Conservation (phyloP, 202 grass and related monocot genomes). For the Setaria italica region DNA sequence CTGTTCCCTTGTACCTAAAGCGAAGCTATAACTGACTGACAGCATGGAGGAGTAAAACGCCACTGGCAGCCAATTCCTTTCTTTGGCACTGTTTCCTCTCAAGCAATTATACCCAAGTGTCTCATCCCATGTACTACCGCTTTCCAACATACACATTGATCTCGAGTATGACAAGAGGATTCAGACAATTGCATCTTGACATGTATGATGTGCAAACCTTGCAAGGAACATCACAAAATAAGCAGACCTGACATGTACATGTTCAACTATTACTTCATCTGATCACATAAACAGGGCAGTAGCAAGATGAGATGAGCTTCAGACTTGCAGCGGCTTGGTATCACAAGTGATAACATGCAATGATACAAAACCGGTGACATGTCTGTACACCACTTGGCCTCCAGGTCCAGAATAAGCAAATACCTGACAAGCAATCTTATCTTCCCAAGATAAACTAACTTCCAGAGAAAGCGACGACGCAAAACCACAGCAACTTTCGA, state of each 20-base stretch:
- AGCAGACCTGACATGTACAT: neutral
- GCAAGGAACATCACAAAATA: conserved; percentile 4
- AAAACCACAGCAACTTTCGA: neutral
- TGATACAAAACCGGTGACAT: neutral
- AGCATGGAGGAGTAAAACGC: neutral
- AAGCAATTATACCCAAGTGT: neutral
- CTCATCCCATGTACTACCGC: neutral
- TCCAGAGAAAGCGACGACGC: neutral
- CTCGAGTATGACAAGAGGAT: neutral
- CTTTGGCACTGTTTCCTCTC: neutral
- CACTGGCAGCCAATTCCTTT: neutral
- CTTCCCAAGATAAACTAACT: neutral
- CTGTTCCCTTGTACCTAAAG: neutral
- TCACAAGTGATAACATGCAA: conserved; percentile 7
- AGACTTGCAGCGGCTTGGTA: neutral
- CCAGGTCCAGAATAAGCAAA: neutral
- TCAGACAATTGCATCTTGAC: neutral
- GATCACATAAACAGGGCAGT: neutral
- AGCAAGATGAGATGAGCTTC: neutral
- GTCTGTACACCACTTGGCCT: conserved; percentile 35
- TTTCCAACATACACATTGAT: neutral
- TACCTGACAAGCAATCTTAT: neutral
- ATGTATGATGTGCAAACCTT: neutral
- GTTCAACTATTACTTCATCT: neutral
- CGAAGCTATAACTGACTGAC: neutral